Conservation (phyloP, 225 moss, liverwort and hornwort genomes). For the Climacium dendroides region DNA sequence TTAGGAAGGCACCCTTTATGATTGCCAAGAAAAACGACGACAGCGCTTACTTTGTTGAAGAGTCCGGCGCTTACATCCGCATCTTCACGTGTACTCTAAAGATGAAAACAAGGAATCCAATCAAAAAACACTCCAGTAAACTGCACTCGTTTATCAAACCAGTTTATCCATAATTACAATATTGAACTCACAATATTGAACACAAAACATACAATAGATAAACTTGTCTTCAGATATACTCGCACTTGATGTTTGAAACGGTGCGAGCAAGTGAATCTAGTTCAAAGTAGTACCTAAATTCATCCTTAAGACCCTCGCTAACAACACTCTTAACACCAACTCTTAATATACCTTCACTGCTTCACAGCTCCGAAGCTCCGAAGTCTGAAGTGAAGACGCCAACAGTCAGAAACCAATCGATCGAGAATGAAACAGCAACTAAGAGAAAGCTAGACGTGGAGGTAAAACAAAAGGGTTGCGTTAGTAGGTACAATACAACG, state of each 20-base stretch:
- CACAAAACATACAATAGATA: background rate
- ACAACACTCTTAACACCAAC: background rate
- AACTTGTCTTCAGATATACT: background rate
- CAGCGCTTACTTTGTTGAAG: background rate
- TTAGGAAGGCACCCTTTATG: background rate
- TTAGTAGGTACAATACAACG: background rate
- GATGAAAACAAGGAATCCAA: background rate
- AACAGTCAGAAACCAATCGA: background rate
- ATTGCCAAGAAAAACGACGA: background rate
- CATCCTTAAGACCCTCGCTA: background rate
- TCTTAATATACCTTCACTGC: background rate
- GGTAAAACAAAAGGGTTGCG: background rate
- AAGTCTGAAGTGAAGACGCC: background rate
- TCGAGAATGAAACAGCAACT: background rate
- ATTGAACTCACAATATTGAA: background rate
- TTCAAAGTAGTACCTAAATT: background rate
- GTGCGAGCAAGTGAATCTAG: background rate
- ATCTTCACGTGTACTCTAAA: background rate
- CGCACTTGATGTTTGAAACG: background rate
- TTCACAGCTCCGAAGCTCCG: background rate
- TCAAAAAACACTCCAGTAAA: background rate
- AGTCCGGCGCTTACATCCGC: background rate
- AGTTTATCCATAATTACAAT: background rate
- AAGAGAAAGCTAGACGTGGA: background rate
- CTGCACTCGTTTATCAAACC: background rate